A percentile compares a stretch with the other conserved stretches of the same genome.
Evolutionary conservation across 441 rosid genomes (phyloP).

Genomic region (Dalechampia spathulata): DNA sequence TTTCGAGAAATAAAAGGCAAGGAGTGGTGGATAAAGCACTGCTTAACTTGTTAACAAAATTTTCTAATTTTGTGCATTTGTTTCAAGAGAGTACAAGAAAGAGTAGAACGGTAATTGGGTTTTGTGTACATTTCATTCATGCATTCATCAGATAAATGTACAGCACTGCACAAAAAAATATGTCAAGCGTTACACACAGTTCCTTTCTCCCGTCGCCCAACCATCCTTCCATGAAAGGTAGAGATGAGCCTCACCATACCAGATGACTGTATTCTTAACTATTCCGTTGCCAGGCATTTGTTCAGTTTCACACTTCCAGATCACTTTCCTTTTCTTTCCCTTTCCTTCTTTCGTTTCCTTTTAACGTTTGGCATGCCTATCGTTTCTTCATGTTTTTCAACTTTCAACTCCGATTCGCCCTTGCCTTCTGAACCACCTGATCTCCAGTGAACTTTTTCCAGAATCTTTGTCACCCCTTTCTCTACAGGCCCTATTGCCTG

Average conservation of each 20-base stretch:
- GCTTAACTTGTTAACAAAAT: no score
- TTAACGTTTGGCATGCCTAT: conserved; percentile 5
- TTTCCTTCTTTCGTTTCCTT: background rate
- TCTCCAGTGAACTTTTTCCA: conserved; percentile 50
- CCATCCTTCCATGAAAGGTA: background rate
- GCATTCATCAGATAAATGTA: no score
- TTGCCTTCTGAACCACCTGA: conserved; percentile 27
- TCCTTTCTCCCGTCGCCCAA: background rate
- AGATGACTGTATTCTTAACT: background rate
- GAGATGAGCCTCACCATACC: background rate
- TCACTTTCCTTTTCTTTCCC: background rate
- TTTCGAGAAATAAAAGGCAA: no score
- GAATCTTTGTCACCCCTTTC: conserved; percentile 75
- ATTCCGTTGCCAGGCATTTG: background rate
- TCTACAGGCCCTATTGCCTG: conserved; percentile 84
- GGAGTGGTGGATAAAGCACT: no score
- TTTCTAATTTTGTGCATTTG: no score
- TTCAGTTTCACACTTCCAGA: background rate
- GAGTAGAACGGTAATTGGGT: no score
- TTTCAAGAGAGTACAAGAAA: no score
- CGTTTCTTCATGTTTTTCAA: conserved; percentile 20
- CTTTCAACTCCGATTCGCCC: conserved; percentile 25
- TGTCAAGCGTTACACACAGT: no score
- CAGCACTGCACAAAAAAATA: no score
- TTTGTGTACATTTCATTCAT: no score